Percentiles rank a stretch among this genome's conserved stretches.
Conservation (phyloP, 176 grass and related monocot genomes). For the Pontederia crassipes region DNA sequence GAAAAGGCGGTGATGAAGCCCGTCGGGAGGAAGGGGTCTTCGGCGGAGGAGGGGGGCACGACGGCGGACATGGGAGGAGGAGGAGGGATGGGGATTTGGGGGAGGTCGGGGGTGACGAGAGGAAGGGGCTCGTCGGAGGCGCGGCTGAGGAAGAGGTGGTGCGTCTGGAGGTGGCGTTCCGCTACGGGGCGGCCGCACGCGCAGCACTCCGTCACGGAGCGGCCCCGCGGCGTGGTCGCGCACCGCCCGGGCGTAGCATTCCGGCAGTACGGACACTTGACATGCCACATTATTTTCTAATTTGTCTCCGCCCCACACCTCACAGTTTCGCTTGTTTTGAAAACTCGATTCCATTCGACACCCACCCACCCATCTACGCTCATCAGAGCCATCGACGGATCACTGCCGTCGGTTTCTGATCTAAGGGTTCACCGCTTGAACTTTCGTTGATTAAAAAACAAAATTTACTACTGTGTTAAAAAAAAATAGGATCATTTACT, state of each 20-base stretch:
- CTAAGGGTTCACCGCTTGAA: too few species aligned
- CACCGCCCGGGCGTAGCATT: conserved; percentile 36
- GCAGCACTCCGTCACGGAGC: conserved; percentile 69
- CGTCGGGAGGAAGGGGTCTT: conserved; percentile 74
- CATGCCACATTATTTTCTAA: conserved; percentile 17
- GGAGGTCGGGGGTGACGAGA: conserved; percentile 82
- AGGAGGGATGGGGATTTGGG: conserved; percentile 1
- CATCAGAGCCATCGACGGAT: too few species aligned
- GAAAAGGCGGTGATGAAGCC: conserved; percentile 96
- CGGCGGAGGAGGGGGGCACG: background rate
- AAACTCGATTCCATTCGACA: too few species aligned
- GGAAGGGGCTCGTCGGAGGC: conserved; percentile 54
- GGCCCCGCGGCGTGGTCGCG: conserved; percentile 43
- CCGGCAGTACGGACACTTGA: conserved; percentile 77
- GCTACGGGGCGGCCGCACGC: conserved; percentile 64
- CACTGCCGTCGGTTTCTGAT: too few species aligned
- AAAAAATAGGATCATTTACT: too few species aligned
- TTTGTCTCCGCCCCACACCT: too few species aligned
- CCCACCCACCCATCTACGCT: too few species aligned
- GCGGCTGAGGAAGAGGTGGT: conserved; percentile 76
- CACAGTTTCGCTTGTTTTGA: too few species aligned
- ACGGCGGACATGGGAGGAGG: background rate
- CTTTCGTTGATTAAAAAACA: too few species aligned
- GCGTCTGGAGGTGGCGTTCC: conserved; percentile 63
- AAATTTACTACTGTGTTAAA: too few species aligned